Conservation (phyloP, 176 grass and related monocot genomes). For the Panicum miliaceum region DNA sequence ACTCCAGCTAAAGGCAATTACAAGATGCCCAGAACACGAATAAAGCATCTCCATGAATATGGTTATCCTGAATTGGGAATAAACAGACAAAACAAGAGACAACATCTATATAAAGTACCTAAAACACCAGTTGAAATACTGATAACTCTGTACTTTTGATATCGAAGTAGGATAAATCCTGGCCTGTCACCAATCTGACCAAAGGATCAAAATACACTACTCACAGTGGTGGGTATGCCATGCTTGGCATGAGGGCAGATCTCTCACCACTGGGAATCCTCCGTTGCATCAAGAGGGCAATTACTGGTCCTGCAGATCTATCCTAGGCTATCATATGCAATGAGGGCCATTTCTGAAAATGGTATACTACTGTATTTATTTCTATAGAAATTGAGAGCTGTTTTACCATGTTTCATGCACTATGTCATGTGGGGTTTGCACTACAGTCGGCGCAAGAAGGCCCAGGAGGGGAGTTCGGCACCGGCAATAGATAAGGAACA, state of each 20-base stretch:
- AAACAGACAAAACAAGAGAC: background rate
- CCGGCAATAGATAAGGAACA: no score
- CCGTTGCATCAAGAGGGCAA: background rate
- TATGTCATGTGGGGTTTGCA: background rate
- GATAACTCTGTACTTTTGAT: background rate
- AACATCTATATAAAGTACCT: background rate
- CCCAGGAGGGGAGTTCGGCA: no score
- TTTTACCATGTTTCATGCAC: slow-evolving; percentile 11
- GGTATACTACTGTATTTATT: background rate
- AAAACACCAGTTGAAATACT: slow-evolving; percentile 19
- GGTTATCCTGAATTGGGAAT: background rate
- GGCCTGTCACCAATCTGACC: background rate
- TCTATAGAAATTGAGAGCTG: background rate
- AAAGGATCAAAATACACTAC: slow-evolving; percentile 14
- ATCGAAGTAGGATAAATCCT: slow-evolving; percentile 8
- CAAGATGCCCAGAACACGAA: slow-evolving; percentile 7
- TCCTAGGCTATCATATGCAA: background rate
- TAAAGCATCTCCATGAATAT: background rate
- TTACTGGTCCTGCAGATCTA: background rate
- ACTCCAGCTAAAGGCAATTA: background rate
- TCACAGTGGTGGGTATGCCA: slow-evolving; percentile 19
- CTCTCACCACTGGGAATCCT: background rate
- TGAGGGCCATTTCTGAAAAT: slow-evolving; percentile 17
- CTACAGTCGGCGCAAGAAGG: no score
- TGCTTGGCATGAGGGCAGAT: background rate